phyloP scores from a whole-genome alignment of 1,284 basidiomycete species.

The Malassezia obtusa region DNA sequence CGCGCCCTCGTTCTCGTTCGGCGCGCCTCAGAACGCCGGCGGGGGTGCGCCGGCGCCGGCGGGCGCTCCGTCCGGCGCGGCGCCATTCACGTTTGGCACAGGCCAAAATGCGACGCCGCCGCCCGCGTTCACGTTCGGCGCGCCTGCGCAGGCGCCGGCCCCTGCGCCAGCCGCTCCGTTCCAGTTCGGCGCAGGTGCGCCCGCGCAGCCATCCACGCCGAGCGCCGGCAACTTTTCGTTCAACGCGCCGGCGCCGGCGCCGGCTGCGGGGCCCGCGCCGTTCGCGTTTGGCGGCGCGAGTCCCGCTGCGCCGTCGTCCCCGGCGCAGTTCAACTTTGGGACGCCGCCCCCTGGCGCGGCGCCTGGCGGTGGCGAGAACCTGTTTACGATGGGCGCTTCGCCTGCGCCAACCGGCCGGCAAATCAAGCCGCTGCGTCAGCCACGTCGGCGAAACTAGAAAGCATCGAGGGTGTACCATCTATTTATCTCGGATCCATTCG shows the following conservation, averaged over 20 bases:
- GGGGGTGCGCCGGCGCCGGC: too few relatives aligned
- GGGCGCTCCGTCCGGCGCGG: too few relatives aligned
- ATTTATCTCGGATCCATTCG: conserved; percentile 3
- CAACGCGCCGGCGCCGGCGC: conserved; percentile 10
- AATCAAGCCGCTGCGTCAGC: conserved; percentile 32
- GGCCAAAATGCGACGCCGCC: background rate
- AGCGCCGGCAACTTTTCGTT: conserved; percentile 19
- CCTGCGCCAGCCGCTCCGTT: conserved; percentile 12
- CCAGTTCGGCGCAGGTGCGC: conserved; percentile 18
- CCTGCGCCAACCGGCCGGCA: conserved; percentile 23
- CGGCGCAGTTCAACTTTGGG: conserved; percentile 14
- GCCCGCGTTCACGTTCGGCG: conserved; percentile 11
- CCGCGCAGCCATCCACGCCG: conserved; percentile 15
- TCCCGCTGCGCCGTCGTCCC: conserved; percentile 7
- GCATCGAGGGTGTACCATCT: background rate
- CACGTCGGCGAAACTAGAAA: conserved; percentile 8
- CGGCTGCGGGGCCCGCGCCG: conserved; percentile 3
- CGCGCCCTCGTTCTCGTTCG: conserved; percentile 17
- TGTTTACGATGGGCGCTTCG: conserved; percentile 32
- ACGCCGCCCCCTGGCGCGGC: conserved; percentile 5
- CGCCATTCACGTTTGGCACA: background rate
- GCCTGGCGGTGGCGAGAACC: conserved; percentile 7
- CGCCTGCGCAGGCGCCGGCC: background rate
- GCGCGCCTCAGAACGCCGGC: conserved; percentile 1
- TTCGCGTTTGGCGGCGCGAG: conserved; percentile 6